Evolutionary conservation across 108 stramenopile genomes (phyloP).

Genomic region (Pseudonitzschia delicatissima): DNA sequence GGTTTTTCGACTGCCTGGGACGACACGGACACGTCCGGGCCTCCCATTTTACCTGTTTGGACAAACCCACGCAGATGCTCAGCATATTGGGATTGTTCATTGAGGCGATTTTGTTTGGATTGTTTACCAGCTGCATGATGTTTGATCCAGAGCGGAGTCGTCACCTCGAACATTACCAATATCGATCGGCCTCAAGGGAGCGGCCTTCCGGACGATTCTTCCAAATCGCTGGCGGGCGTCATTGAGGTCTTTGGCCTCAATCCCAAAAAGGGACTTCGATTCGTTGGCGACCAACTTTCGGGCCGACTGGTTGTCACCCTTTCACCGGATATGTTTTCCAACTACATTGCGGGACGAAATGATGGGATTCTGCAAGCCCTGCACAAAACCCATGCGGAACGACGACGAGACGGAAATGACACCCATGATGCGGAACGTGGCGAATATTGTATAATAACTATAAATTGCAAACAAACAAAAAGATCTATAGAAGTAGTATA

Average conservation of each 20-base stretch:
- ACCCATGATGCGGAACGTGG: conserved; percentile 33
- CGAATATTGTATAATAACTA: conserved; percentile 34
- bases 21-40: conserved; percentile 20
- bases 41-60: conserved; percentile 54
- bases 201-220: conserved; percentile 21
- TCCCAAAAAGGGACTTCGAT: conserved; percentile 18
- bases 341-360: conserved; percentile 66
- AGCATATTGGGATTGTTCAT: conserved; percentile 64
- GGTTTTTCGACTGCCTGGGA: conserved; percentile 70
- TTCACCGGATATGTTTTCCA: conserved; percentile 79
- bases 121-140: conserved; percentile 99
- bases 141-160: conserved; percentile 93
- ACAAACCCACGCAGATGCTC: conserved; percentile 67
- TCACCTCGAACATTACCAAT: conserved; percentile 88
- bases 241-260: conserved; percentile 79
- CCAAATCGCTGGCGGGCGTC: conserved; percentile 44
- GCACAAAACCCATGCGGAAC: conserved; percentile 21
- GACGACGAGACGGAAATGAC: conserved; percentile 10
- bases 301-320: conserved; percentile 74
- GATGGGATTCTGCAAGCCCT: conserved; percentile 81
- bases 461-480: no score
- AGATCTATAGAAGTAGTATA: no score
- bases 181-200: conserved; percentile 95
- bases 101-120: conserved; percentile 90
- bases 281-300: conserved; percentile 43